Evolutionary conservation across 2,329 filamentous ascomycete genomes (phyloP), one percentile per base, ranked within the genome.

Genomic region (Penicillium corylophilum): DNA sequence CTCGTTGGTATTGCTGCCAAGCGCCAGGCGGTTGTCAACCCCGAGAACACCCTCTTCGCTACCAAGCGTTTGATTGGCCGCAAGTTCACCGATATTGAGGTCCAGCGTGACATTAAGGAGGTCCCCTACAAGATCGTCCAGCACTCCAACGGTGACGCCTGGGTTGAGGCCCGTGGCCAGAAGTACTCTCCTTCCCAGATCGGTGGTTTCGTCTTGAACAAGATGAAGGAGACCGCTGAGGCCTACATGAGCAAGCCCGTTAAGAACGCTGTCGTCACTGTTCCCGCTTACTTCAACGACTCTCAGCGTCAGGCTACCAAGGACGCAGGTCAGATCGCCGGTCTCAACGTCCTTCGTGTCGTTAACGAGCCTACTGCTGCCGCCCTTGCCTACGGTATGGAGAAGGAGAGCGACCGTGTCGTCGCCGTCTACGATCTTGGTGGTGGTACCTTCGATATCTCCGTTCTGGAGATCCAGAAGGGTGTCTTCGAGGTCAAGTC

Each of bases 221-320:
- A 97, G 85, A 96, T 96, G 93, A 96, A 95, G 86, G 93, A 96
- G 83, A 97, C 93, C 46, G 93, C 93, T 61, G 92, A 96, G 81
- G 82, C 88, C 57, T 96, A 95, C 79, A 84, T 96, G 62, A 85
- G 88, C 78, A 95, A 91, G 82, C 84, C 85, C 55, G 79, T 95
- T 69, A 94, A 95, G 84, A 96, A 97, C 73, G 93, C 91, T 66
- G 93, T 97, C 56, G 93, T 97, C 65, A 97, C 93, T 56, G 92
- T 96, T 33, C 92, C 92, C 59, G 92, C 92, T 67, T 97, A 97
- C 83, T 97, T 97, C 85, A 97, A 97, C 78, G 92, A 97, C 77
- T 92, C 90, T 55, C 92, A 97, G 80, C 89, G 92, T 79, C 93
- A 96, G 79, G 91, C 91, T 65, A 97, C 92, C 77, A 97, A 96